Evolutionary conservation across 2,329 filamentous ascomycete genomes (phyloP), one percentile per base, ranked within the genome.

Genomic region (Chaetomium sp.): DNA sequence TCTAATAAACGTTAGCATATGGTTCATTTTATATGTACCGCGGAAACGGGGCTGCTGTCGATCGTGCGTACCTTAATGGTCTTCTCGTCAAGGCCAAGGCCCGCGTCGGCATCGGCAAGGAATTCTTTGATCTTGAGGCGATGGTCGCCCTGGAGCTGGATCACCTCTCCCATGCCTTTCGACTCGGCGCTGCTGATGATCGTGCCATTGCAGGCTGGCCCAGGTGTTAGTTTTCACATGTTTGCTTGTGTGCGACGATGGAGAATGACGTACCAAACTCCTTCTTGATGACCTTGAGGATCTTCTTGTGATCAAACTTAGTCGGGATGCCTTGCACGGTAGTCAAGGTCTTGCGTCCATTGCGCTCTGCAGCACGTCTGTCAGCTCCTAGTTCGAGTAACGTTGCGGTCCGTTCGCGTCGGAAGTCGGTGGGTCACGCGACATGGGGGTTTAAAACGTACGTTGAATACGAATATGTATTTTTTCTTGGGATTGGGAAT

Each of bases 341-440:
- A 69, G 94, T 99, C 88, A 99, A 84, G 81, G 94, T 97, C 85
- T 99, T 99, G 77, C 94, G 94, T 86, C 94, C 94, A 97, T 99
- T 99, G 80, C 94, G 94, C 81, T 99, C 92, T 97, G 74, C 37
- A 53, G 6, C 4, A 47, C 9, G 36, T 36, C 34, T 12, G 52
- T 55, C 45, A 54, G 49, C 33, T 35, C 52, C 12, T 48, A 44
- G 32, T 52, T 53, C 49, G 5, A 33, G 52, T 33, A 36, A 38
- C 38, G 33, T 27, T 42, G 36, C 10, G 4, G 5, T 42, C 4
- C 12, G n/a, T 14, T 14, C 34, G 47, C 19, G 38, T 19, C 6
- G 41, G 42, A 34, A 7, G 27, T 2, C 38, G 12, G 35, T 37
- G 2, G 32, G 45, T 51, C 54, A 59, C 53, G 48, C 50, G 47